These are phyloP conservation scores for Kluyveromyces starmeri DNA, from an alignment of 805 yeast genomes.

Conservation along the genomic window DNA sequence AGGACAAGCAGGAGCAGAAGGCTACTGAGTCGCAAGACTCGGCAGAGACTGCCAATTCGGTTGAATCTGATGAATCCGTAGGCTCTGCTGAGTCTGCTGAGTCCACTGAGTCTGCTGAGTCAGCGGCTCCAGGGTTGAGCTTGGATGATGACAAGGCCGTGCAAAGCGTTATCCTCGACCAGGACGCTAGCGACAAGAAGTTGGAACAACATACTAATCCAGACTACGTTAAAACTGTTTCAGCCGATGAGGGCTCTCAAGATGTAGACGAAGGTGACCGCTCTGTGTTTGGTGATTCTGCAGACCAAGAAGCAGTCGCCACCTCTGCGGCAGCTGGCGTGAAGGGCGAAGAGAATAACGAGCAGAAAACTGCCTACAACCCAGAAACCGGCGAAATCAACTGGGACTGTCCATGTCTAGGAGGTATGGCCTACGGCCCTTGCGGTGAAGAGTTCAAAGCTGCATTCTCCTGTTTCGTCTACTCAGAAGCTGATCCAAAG, in stretches of 20 bases:
- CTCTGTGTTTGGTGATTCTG: slow-evolving; percentile 1
- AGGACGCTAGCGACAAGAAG: neutral
- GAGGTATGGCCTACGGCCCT: slow-evolving; percentile 98
- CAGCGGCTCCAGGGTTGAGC: slow-evolving; percentile 1
- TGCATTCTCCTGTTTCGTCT: slow-evolving; percentile 92
- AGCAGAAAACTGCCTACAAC: slow-evolving; percentile 66
- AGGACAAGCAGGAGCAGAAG: neutral
- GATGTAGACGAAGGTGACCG: slow-evolving; percentile 2
- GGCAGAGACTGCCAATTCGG: no score
- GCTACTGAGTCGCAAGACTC: no score
- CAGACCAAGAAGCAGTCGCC: slow-evolving; percentile 1
- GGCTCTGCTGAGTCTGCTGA: slow-evolving; percentile 1
- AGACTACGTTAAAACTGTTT: neutral
- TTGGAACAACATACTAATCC: neutral
- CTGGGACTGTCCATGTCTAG: slow-evolving; percentile 99
- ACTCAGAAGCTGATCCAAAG: slow-evolving; percentile 90
- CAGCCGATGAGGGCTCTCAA: slow-evolving; percentile 1
- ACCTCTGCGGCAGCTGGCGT: slow-evolving; percentile 9
- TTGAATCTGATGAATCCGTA: no score
- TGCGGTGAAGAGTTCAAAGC: slow-evolving; percentile 94
- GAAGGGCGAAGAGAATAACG: slow-evolving; percentile 30
- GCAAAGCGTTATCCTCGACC: neutral
- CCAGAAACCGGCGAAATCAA: slow-evolving; percentile 98
- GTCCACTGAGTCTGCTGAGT: slow-evolving; percentile 5
- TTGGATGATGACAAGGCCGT: neutral